Percentiles rank a stretch among this genome's conserved stretches.
Conservation (phyloP, 495 filamentous ascomycete genomes). For the Penicillium pulvis region DNA sequence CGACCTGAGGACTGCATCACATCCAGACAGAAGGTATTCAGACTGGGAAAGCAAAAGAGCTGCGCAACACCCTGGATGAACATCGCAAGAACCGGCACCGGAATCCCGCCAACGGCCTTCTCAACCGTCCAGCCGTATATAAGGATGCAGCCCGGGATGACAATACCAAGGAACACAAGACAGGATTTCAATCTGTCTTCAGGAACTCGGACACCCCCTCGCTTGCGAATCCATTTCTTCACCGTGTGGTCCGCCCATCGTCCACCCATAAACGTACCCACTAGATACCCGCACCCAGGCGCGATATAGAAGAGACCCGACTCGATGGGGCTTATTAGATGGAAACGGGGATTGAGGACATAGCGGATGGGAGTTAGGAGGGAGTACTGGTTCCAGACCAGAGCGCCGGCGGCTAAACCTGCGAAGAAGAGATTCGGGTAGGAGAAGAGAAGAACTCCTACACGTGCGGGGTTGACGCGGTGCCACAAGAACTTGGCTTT, state of each 20-base stretch:
- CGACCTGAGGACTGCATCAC: constrained; percentile 63
- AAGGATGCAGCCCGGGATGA: constrained; percentile 66
- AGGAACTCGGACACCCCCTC: constrained; percentile 59
- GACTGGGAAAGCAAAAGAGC: constrained; percentile 69
- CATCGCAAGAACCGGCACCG: constrained; percentile 68
- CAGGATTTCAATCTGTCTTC: constrained; percentile 69
- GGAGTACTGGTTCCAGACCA: constrained; percentile 75
- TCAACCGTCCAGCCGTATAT: constrained; percentile 75
- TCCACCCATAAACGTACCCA: constrained; percentile 71
- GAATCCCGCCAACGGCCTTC: constrained; percentile 64
- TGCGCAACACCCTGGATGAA: constrained; percentile 73
- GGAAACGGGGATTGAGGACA: constrained; percentile 71
- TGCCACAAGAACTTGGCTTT: constrained; percentile 56
- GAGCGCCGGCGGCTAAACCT: constrained; percentile 58
- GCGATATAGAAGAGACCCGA: constrained; percentile 74
- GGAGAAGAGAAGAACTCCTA: constrained; percentile 55
- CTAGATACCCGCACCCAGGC: constrained; percentile 68
- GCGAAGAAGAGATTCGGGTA: constrained; percentile 69
- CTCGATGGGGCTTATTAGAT: constrained; percentile 65
- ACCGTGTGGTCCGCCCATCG: constrained; percentile 69
- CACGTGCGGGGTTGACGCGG: constrained; percentile 64
- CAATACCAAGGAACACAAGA: constrained; percentile 58
- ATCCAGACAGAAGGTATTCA: constrained; percentile 78
- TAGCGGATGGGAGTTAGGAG: constrained; percentile 75
- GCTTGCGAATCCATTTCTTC: constrained; percentile 61